Evolutionary conservation across 176 grass and related monocot species (phyloP).

Genomic region (Poa pratensis): DNA sequence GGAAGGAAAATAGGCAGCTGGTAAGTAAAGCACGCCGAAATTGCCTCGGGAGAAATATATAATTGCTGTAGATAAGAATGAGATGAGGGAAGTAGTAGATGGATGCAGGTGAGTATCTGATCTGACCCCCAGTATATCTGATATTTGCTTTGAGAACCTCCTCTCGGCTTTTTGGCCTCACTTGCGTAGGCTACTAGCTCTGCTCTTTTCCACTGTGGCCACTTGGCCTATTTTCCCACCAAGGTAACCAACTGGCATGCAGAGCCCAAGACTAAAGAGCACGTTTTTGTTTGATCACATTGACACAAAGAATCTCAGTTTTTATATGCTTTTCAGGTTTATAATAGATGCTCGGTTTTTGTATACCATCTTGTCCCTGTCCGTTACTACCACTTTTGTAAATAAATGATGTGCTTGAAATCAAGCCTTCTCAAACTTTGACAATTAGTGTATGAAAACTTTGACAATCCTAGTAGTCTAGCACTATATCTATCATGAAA

Average conservation of each 20-base stretch:
- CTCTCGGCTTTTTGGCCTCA: slow-evolving; percentile 35
- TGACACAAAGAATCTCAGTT: not conserved
- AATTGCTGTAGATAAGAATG: slow-evolving; percentile 47
- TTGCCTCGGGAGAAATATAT: slow-evolving; percentile 57
- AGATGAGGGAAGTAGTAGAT: slow-evolving; percentile 43
- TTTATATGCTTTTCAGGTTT: not conserved
- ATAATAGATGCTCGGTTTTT: not conserved
- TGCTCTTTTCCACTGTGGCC: slow-evolving; percentile 21
- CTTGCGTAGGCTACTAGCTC: not conserved
- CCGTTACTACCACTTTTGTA: not conserved
- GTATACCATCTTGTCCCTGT: no score
- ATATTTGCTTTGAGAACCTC: slow-evolving; percentile 39
- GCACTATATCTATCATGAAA: not conserved
- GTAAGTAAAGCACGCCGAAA: slow-evolving; percentile 83
- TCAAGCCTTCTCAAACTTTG: not conserved
- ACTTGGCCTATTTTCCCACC: slow-evolving; percentile 8
- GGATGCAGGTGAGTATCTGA: slow-evolving; percentile 41
- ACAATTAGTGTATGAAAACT: not conserved
- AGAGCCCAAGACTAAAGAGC: slow-evolving; percentile 10
- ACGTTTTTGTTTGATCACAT: slow-evolving; percentile 28
- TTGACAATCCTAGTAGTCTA: no score
- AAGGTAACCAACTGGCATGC: slow-evolving; percentile 26
- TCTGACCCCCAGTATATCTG: slow-evolving; percentile 37
- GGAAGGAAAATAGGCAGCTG: slow-evolving; percentile 48
- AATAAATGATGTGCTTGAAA: not conserved